These are phyloP conservation scores for Rhododendron kiyosumense DNA, from an alignment of 148 eudicot genomes.

Conservation along the genomic window DNA sequence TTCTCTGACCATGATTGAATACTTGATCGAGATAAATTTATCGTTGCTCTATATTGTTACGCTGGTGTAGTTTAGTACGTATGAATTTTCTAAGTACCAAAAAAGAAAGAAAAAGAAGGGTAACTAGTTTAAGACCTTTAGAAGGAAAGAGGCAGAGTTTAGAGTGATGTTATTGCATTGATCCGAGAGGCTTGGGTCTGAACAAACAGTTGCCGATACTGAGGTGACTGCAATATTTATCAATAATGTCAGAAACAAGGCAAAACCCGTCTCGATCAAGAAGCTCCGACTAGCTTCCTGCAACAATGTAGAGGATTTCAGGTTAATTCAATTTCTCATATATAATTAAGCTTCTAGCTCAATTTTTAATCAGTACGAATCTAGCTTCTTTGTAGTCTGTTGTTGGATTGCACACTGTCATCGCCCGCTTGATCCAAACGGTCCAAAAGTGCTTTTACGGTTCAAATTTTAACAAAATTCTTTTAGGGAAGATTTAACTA, in stretches of 20 bases:
- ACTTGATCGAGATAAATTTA: no score
- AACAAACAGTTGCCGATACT: slow-evolving; percentile 71
- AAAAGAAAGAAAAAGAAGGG: not conserved
- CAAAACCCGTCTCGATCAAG: slow-evolving; percentile 79
- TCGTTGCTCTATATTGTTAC: no score
- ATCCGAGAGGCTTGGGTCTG: slow-evolving; percentile 25
- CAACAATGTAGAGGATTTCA: not conserved
- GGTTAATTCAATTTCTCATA: not conserved
- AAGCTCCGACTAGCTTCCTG: slow-evolving; percentile 86
- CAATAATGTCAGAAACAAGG: slow-evolving; percentile 18
- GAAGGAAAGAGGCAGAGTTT: slow-evolving; percentile 64
- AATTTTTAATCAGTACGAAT: not conserved
- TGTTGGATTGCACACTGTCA: no score
- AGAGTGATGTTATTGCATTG: slow-evolving; percentile 56
- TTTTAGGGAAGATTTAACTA: no score
- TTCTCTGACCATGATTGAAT: no score
- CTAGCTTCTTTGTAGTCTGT: no score
- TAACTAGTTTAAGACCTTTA: slow-evolving; percentile 27
- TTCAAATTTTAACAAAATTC: no score
- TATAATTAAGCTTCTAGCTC: not conserved
- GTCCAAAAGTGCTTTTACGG: no score
- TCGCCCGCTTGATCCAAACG: no score
- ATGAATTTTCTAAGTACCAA: not conserved
- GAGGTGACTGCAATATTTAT: slow-evolving; percentile 69
- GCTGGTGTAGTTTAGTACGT: not conserved